Evolutionary conservation across 2,329 filamentous ascomycete species (phyloP).

Genomic region (Cadophora malorum): DNA sequence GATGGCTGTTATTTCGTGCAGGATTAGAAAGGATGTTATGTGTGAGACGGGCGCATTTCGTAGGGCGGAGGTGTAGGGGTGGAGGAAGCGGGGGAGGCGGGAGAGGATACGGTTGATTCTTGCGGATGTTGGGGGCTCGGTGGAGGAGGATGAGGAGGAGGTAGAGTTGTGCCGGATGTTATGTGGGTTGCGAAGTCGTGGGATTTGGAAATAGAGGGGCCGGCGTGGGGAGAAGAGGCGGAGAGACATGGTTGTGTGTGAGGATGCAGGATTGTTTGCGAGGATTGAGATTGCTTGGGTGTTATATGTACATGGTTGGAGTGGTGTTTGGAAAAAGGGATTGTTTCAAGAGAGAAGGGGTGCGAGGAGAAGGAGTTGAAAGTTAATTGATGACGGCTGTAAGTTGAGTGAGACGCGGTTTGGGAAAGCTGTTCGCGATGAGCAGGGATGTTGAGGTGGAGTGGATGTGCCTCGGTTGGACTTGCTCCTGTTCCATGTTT

Average conservation of each 20-base stretch:
- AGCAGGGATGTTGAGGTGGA: not conserved
- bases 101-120: conserved; percentile 36
- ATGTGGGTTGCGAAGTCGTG: conserved; percentile 10
- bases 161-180: not conserved
- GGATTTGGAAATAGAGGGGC: conserved; percentile 1
- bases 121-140: conserved; percentile 16
- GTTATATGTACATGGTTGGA: not conserved
- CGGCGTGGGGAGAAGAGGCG: conserved; percentile 42
- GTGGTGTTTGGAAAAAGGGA: not conserved
- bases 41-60: conserved; percentile 81
- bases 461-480: conserved; percentile 1
- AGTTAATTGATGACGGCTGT: not conserved
- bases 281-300: not conserved
- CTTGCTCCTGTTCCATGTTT: not conserved
- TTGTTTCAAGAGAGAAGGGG: not conserved
- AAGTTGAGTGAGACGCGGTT: not conserved
- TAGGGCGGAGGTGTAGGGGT: conserved; percentile 72
- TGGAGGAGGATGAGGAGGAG: conserved; percentile 18
- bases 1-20: conserved; percentile 92
- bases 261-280: not conserved
- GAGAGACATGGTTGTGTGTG: conserved; percentile 20
- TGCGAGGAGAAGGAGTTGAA: not conserved
- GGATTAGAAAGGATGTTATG: conserved; percentile 81
- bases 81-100: conserved; percentile 65
- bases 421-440: conserved; percentile 10